Base-by-base conservation (phyloP, 345 rosid species). In the Brassica carinata region DNA sequence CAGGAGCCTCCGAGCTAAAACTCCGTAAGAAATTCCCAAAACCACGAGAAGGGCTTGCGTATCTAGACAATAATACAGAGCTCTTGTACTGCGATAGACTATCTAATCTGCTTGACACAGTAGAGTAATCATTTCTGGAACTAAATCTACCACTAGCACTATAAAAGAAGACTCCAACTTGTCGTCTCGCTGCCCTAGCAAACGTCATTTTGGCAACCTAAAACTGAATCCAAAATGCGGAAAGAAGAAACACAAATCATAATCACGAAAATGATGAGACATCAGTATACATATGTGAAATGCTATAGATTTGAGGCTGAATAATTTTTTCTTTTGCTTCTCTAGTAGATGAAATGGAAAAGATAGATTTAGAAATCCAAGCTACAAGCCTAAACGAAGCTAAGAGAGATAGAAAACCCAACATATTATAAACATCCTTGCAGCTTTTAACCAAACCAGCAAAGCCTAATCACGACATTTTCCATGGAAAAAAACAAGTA, bases 111-210 rank as follows among this genome's bases (percentile, higher is more conserved):
- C 65, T 77, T 45, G 84, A 79, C 61, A 82, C 78, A 9, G 86
- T 81, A 67, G 88, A 84, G 65, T 72, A 83, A 73, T 83, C 86
- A 58, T 71, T 72, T 8, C 77, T 66, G 71, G 6, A 55, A 48
- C 77, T 59, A 72, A 79, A 76, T 75, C 84, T 79, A 79, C 82
- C 73, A 40, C 58, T 64, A 71, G 68, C 76, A 79, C 63, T 77
- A 68, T 10, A 66, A 4, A 75, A 69, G 14, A 88, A 75, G 14
- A 82, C 75, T 75, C 86, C 85, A 74, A 89, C 38, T 0, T 89
- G 87, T 62, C 87, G 83, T 74, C 83, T 92, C 67, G 80, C 88
- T 57, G 73, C 86, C 70, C 87, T 82, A 57, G 80, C 77, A 43
- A 86, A 73, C 82, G 86, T 90, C 97, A 91, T 91, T 77, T 75